Base-by-base conservation (phyloP, 208 protist species). In the Endotrypanum monterogeii region DNA sequence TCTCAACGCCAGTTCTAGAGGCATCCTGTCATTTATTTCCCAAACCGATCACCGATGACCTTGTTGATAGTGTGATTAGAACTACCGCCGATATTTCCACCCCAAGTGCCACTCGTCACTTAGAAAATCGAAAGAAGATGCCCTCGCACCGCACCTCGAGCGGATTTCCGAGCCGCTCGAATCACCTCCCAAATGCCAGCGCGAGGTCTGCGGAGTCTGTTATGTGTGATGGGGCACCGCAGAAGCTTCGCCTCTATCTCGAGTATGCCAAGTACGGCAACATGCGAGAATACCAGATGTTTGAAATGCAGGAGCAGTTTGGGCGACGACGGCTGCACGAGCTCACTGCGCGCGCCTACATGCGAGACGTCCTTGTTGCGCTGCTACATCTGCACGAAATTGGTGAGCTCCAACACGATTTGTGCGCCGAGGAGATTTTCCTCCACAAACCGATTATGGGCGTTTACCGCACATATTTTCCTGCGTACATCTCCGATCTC, bases 401-500 rank as follows among this genome's bases (percentile, higher is more conserved):
- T 18, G 74, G 85, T 30, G 84, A 88, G 58, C 63, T 96, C 25
- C 91, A 96, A 70, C 83, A 89, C 54, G 91, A 96, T 76, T 48
- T 97, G 30, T 89, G 82, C 68, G 89, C 89, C 35, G 83, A 80
- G 57, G 82, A 87, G 62, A 82, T 97, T 46, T 95, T 90, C 52
- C 35, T 95, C 23, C 52, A 73, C 30, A 78, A 74, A 37, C 83
- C 85, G 6, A 67, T 93, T n/a, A 71, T 67, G 8, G 65, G 54
- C 23, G 85, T 92, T 35, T 95, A 93, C 77, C 32, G 65, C 51
- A 92, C 85, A 0, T 83, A 68, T 67, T 95, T 92, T 70, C 90
- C 90, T 3, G 88, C 83, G n/a, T 94, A 94, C 80, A 94, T 94
- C 55, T 85, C 87, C 0, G 90, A 94, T 67, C 58, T 92, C 51